A percentile compares a stretch with the other conserved stretches of the same genome.
These are phyloP conservation scores for Gentiana dahurica DNA, from an alignment of 257 asterid genomes.

Conservation along the genomic window DNA sequence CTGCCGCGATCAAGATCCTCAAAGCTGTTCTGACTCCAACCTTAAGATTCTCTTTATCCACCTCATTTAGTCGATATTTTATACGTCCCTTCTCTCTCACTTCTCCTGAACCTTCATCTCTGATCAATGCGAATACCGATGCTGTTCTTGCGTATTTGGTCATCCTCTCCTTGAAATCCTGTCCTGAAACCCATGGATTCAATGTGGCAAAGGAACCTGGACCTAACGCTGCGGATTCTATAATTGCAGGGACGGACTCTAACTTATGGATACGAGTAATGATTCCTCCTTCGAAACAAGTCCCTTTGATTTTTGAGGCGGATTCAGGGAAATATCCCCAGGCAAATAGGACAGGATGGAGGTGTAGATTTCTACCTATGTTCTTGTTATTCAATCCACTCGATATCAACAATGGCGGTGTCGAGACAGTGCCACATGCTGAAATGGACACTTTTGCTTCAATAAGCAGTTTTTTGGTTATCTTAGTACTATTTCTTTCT, in stretches of 20 bases:
- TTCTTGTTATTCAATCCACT: constrained; percentile 68
- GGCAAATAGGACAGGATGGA: constrained; percentile 59
- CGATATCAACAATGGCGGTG: constrained; percentile 64
- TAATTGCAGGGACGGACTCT: constrained; percentile 27
- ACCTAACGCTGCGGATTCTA: constrained; percentile 58
- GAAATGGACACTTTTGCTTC: constrained; percentile 53
- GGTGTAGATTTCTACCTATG: constrained; percentile 77
- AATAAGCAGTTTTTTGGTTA: constrained; percentile 34
- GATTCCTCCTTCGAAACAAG: constrained; percentile 69
- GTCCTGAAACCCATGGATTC: constrained; percentile 67
- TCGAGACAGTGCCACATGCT: constrained; percentile 67
- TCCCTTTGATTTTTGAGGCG: constrained; percentile 38
- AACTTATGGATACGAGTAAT: constrained; percentile 67
- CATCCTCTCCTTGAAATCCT: constrained; percentile 48
- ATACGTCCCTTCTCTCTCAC: constrained; percentile 43
- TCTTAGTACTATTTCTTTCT: constrained; percentile 13
- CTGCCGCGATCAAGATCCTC: constrained; percentile 69
- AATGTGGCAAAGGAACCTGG: constrained; percentile 51
- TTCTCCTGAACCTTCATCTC: constrained; percentile 65
- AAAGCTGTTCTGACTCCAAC: constrained; percentile 53
- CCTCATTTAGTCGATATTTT: constrained; percentile 23
- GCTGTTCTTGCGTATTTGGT: constrained; percentile 56
- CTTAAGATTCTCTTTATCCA: constrained; percentile 53
- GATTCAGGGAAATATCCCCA: constrained; percentile 92
- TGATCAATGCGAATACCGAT: constrained; percentile 36